Conservation (phyloP, 202 grass and related monocot species). For the Musa balbisiana region DNA sequence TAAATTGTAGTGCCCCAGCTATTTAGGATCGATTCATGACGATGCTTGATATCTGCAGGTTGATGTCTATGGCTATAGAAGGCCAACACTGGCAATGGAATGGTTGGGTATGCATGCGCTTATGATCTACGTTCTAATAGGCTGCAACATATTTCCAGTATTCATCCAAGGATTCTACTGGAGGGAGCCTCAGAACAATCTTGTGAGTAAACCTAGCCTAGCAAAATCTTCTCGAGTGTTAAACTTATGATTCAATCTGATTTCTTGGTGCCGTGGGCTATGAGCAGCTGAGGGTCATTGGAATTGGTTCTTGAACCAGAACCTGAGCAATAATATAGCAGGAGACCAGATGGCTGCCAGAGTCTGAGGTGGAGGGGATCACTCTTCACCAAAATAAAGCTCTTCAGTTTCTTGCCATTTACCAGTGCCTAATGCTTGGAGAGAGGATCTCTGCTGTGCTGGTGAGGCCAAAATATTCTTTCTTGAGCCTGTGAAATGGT, state of each 20-base stretch:
- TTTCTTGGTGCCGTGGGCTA: neutral
- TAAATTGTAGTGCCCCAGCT: neutral
- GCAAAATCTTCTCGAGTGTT: neutral
- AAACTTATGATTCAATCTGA: neutral
- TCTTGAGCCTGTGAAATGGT: neutral
- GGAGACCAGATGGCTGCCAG: neutral
- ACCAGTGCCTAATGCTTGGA: too few relatives aligned
- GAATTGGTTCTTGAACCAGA: neutral
- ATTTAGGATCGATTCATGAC: neutral
- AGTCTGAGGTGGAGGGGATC: neutral
- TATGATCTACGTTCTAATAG: constrained; percentile 83
- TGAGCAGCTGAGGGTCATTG: neutral
- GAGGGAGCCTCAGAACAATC: constrained; percentile 67
- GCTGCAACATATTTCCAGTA: constrained; percentile 83
- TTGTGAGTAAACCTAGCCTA: constrained; percentile 36
- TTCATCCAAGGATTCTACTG: constrained; percentile 91
- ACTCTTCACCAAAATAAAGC: neutral
- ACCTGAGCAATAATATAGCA: neutral
- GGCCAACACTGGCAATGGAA: constrained; percentile 58
- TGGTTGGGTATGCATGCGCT: constrained; percentile 89
- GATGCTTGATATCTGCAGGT: constrained; percentile 28
- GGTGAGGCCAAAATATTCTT: too few relatives aligned
- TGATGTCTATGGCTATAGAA: constrained; percentile 66
- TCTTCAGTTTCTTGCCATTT: too few relatives aligned
- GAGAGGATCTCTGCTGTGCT: too few relatives aligned